Evolutionary conservation across 768 basidiomycete species (phyloP), one percentile per base, ranked within the genome.

Genomic region (Chiua virens): DNA sequence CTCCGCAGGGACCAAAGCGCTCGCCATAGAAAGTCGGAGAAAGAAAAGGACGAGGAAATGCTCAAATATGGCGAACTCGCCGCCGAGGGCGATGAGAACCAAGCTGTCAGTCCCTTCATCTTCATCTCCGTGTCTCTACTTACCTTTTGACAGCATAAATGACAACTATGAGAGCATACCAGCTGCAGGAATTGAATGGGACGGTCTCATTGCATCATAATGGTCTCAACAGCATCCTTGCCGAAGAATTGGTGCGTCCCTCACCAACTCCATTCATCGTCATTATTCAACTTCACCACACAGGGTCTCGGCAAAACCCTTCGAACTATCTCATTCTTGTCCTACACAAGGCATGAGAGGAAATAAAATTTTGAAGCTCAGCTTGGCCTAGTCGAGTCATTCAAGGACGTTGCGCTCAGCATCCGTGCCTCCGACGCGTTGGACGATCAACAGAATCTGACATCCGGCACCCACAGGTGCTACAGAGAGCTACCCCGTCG

Each of bases 81-180:
- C n/a, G n/a, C n/a, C n/a, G n/a, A n/a, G n/a, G n/a, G n/a, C n/a
- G 97, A 98, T 48, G 94, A 96, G 56, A 96, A 99, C 96, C 95
- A 0, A 85, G 83, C 61, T 98, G 94, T 98, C 54, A 48, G 74
- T 13, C 28, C 27, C 36, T 23, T 35, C 35, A 39, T 20, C 41
- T 2, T 25, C 8, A 25, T 8, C 13, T 11, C 36, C 20, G 9
- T 8, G 35, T 46, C 17, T 42, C 17, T 39, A 42, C 54, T 54
- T 21, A 50, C 52, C 50, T 20, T 27, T 40, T 45, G 30, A 51
- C 59, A 96, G 94, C 66, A 92, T 98, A 64, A 79, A 89, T 41
- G 96, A 96, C 2, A n/a, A 72, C 71, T 43, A 97, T 99, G 95
- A 80, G 97, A 21, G 79, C 85, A 21, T 99, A 99, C 67, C 97